These are phyloP conservation scores for Aspergillus niger DNA, from an alignment of 2,329 filamentous ascomycete genomes.

Conservation along the genomic window DNA sequence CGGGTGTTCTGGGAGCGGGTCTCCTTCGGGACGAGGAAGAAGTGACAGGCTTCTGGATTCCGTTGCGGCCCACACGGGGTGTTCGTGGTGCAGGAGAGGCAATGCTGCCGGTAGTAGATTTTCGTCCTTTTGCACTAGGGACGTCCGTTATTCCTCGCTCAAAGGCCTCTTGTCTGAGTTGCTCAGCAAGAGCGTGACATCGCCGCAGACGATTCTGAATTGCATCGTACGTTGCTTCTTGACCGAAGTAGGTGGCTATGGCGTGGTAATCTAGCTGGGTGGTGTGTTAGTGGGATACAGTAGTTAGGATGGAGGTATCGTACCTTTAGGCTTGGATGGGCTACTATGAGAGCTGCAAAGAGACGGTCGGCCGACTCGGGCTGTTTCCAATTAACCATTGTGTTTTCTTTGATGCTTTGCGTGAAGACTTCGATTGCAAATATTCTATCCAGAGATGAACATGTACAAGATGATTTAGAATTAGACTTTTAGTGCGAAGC, in stretches of 20 bases:
- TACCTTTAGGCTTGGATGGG: slow-evolving; percentile 31
- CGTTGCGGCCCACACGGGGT: slow-evolving; percentile 19
- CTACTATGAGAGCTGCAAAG: slow-evolving; percentile 30
- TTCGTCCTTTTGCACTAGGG: not conserved
- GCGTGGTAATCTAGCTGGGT: slow-evolving; percentile 48
- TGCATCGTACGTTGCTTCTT: slow-evolving; percentile 51
- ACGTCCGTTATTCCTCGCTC: slow-evolving; percentile 14
- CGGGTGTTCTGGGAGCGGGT: not conserved
- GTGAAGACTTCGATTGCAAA: not conserved
- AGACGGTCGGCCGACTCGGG: slow-evolving; percentile 29
- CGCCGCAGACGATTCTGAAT: slow-evolving; percentile 51
- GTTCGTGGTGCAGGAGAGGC: slow-evolving; percentile 15
- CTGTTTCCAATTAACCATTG: slow-evolving; percentile 37
- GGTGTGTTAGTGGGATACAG: not conserved
- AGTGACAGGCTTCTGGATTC: slow-evolving; percentile 18
- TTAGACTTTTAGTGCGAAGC: not conserved
- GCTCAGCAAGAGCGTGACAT: slow-evolving; percentile 45
- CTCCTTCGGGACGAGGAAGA: slow-evolving; percentile 8
- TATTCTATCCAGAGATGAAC: not conserved
- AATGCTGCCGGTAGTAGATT: not conserved
- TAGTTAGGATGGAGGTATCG: too few species aligned
- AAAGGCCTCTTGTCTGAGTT: slow-evolving; percentile 34
- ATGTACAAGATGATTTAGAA: not conserved
- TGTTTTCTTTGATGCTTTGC: not conserved
- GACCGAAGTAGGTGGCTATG: slow-evolving; percentile 49